These are phyloP conservation scores for Hypoxylon sp. DNA, from an alignment of 2,329 filamentous ascomycete genomes.

Conservation along the genomic window DNA sequence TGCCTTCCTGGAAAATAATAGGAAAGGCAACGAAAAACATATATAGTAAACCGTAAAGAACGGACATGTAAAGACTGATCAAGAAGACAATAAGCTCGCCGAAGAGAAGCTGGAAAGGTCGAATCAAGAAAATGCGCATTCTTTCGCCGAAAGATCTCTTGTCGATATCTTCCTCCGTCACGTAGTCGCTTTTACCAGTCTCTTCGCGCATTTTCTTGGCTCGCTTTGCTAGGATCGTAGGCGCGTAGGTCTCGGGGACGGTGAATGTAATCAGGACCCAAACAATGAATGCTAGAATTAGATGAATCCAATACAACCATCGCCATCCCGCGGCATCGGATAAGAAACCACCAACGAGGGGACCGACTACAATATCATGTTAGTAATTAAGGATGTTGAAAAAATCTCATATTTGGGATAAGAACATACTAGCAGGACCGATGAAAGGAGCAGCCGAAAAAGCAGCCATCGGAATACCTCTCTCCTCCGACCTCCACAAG, in stretches of 20 bases:
- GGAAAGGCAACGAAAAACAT: slow-evolving; percentile 83
- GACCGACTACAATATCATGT: slow-evolving; percentile 66
- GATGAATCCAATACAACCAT: slow-evolving; percentile 90
- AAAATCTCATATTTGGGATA: neutral
- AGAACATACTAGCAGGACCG: slow-evolving; percentile 75
- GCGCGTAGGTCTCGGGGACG: slow-evolving; percentile 91
- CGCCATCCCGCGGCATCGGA: slow-evolving; percentile 80
- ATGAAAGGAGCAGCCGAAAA: slow-evolving; percentile 88
- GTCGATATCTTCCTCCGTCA: slow-evolving; percentile 87
- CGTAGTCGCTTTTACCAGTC: slow-evolving; percentile 76
- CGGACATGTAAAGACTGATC: slow-evolving; percentile 87
- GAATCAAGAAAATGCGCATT: slow-evolving; percentile 80
- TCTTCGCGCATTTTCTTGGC: slow-evolving; percentile 80
- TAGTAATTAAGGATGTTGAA: slow-evolving; percentile 13
- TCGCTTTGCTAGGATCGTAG: slow-evolving; percentile 79
- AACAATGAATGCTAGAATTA: slow-evolving; percentile 79
- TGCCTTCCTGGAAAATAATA: slow-evolving; percentile 82
- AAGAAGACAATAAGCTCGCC: slow-evolving; percentile 87
- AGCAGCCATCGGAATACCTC: slow-evolving; percentile 88
- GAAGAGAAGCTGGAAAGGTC: slow-evolving; percentile 89
- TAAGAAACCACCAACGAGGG: slow-evolving; percentile 83
- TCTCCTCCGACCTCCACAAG: slow-evolving; percentile 86
- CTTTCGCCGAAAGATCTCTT: slow-evolving; percentile 77
- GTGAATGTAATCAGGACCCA: slow-evolving; percentile 87
- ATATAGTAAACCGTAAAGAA: slow-evolving; percentile 81